Percentiles rank a stretch among this genome's conserved stretches.
Evolutionary conservation across 305 asterid genomes (phyloP).

Genomic region (Fraxinus angustifolia): DNA sequence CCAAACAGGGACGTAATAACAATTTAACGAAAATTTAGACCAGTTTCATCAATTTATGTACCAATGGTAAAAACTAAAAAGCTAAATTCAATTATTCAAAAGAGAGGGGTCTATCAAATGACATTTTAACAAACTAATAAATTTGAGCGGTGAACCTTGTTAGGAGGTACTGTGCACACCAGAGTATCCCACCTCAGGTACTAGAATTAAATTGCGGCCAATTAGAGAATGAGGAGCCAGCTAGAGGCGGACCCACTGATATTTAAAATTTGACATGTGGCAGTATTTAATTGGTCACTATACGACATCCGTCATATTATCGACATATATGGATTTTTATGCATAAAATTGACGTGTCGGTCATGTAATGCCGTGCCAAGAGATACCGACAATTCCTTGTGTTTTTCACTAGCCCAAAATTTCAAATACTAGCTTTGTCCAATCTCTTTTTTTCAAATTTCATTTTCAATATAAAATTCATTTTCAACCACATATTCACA

Average conservation of each 20-base stretch:
- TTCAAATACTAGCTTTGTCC: too few species aligned
- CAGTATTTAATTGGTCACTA: not conserved
- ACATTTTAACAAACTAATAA: not conserved
- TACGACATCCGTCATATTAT: not conserved
- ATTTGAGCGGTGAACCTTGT: not conserved
- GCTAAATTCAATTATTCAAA: not conserved
- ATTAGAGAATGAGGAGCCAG: constrained; percentile 20
- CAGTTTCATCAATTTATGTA: not conserved
- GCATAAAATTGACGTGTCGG: not conserved
- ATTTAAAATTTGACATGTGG: constrained; percentile 30
- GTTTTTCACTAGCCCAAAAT: not conserved
- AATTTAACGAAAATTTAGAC: too few species aligned
- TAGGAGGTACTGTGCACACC: not conserved
- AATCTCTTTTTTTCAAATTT: too few species aligned
- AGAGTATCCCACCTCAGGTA: constrained; percentile 18
- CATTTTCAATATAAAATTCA: too few species aligned
- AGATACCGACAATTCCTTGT: not conserved
- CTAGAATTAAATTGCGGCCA: not conserved
- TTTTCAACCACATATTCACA: too few species aligned
- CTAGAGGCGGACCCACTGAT: constrained; percentile 28
- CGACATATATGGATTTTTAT: not conserved
- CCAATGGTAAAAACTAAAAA: not conserved
- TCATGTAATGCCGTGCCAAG: not conserved
- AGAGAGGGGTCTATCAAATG: not conserved
- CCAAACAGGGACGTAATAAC: too few species aligned